These are phyloP conservation scores for Diaporthe citriasiana DNA, from an alignment of 2,329 filamentous ascomycete genomes.

Conservation along the genomic window DNA sequence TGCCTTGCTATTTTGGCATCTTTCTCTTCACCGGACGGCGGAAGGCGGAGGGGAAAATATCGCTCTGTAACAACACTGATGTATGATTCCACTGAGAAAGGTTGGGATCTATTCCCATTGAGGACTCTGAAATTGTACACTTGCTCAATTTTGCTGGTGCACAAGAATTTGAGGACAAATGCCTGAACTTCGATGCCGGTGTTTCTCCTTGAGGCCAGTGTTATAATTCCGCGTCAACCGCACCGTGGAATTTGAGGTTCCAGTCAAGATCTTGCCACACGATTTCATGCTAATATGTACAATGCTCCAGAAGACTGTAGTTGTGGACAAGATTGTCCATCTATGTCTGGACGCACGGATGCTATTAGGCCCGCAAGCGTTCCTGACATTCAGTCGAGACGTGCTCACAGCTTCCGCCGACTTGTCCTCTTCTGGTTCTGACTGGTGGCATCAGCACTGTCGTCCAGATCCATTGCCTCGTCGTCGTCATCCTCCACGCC, in stretches of 20 bases:
- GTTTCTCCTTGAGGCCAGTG: not conserved
- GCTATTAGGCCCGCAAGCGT: not conserved
- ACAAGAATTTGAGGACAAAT: slow-evolving; percentile 1
- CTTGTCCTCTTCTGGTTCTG: slow-evolving; percentile 68
- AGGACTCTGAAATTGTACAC: slow-evolving; percentile 13
- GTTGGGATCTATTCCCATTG: slow-evolving; percentile 24
- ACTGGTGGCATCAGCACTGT: slow-evolving; percentile 63
- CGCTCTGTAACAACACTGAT: slow-evolving; percentile 29
- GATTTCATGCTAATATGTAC: not conserved
- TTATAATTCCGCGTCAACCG: not conserved
- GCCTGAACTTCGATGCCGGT: not conserved
- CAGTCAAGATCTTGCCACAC: not conserved
- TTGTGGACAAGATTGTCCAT: not conserved
- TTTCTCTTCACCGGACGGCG: slow-evolving; percentile 3
- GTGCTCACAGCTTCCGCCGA: slow-evolving; percentile 66
- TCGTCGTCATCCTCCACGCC: slow-evolving; percentile 57
- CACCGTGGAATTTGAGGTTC: not conserved
- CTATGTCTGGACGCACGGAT: not conserved
- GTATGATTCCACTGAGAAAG: slow-evolving; percentile 27
- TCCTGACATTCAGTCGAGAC: not conserved
- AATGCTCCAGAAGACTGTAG: not conserved
- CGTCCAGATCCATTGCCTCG: slow-evolving; percentile 70
- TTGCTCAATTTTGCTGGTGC: slow-evolving; percentile 6
- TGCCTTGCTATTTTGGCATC: slow-evolving; percentile 10
- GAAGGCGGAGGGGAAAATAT: not conserved